Evolutionary conservation across 2,329 filamentous ascomycete genomes (phyloP), one percentile per base, ranked within the genome.

Genomic region (Cladosporium oxysporum): DNA sequence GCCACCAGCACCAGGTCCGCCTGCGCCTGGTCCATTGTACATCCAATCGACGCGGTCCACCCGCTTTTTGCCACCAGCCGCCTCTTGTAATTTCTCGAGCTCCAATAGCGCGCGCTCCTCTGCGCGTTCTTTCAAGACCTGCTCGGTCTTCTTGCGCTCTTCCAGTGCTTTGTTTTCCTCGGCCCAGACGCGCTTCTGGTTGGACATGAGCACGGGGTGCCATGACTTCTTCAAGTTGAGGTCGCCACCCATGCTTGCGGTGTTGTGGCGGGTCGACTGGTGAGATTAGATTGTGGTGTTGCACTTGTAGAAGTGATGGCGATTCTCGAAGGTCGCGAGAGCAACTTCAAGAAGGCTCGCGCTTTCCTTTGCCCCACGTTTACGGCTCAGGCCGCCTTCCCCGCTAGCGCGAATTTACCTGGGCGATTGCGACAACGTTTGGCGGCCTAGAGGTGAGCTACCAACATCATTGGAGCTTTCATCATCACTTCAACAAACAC

Each of bases 31-130:
- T 1, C 94, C 94, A 72, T 90, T 88, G 79, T 99, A 99, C 92
- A 99, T 97, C 92, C 95, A 99, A 74, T 98, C 95, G 29, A 99
- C 94, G 41, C 93, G 88, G 72, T 94, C 90, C 33, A 90, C 81
- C 62, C 90, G 86, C 75, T 92, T 93, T 73, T 86, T 88, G 65
- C 93, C 93, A 44, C 95, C 95, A 0, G 93, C 90, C 2, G 90
- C 89, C 79, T 97, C 95, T 65, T 97, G 92, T 71, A 98, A 86
- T 62, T 89, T 87, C 78, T 97, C 91, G 1, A 98, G 87, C 77
- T 98, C 93, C 78, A 97, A 92, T 71, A 97, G 91, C 58, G 91
- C 89, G 57, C 93, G 89, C 81, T 99, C 96, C 77, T 98, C 93
- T 71, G 93, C 92, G 70, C 96, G 89, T 79, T 99, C 95, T 75